Base-by-base conservation (phyloP, 2,329 filamentous ascomycete species). In the Daldinia eschscholtzii region DNA sequence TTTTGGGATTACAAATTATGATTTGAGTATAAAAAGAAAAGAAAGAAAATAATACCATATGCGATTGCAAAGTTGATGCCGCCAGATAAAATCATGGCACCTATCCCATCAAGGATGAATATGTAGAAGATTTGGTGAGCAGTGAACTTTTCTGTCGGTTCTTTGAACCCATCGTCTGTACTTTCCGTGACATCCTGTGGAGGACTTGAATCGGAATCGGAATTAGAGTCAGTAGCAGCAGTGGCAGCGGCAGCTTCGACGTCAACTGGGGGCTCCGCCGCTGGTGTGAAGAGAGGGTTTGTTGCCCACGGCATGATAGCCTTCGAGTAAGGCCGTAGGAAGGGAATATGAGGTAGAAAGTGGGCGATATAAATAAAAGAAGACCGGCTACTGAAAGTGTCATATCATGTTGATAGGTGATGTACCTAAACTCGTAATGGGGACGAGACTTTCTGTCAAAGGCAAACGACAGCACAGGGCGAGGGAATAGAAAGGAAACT, bases 1-100 rank as follows among this genome's bases (percentile, higher is more conserved):
- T 6, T 50, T 28, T 10, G 23, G 26, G 6, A 6, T 10, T 28
- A 12, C n/a, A 7, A 33, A 30, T 52, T 1, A 33, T 30, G 26
- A 33, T 1, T 42, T 42, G 9, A 4, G 72, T 52, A 28, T 70
- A 28, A 18, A 23, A 23, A 33, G n/a, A 28, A 6, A 44, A 46
- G 35, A 15, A 23, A 50, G 46, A 35, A 55, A 9, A 42, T 4
- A 42, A 4, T 72, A 86, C 84, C 82, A 68, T 85, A 87, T 15
- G 83, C 85, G 64, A 87, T 80, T 50, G 80, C 82, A 74, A 87
- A 86, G 76, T 87, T 87, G 68, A 87, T 83, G 23, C 78, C 83
- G 0, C 81, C 85, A 0, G 84, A 85, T 2, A 87, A 50, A n/a
- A 83, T 56, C 68, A 82, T 80, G 9, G 83, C 83, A 13, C 82